Evolutionary conservation across 768 basidiomycete genomes (phyloP).

Genomic region (Pleurotus tuoliensis): DNA sequence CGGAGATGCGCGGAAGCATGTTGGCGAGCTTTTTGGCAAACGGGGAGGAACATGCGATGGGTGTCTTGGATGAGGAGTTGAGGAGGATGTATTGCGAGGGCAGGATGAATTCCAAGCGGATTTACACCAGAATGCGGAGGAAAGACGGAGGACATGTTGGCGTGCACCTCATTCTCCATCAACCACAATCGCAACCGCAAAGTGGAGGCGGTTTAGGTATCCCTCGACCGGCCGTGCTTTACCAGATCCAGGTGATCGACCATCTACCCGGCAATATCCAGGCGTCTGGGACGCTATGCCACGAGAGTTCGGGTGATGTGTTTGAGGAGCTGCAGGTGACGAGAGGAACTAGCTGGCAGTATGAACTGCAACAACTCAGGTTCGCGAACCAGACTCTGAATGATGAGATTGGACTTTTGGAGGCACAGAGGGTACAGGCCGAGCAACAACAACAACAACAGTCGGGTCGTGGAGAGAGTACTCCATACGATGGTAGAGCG

Average conservation of each 20-base stretch:
- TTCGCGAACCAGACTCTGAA: slow-evolving; percentile 62
- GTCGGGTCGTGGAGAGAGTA: not conserved
- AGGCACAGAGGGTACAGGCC: slow-evolving; percentile 15
- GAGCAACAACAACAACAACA: not conserved
- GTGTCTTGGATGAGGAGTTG: slow-evolving; percentile 16
- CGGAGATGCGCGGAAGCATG: slow-evolving; percentile 49
- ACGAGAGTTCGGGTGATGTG: slow-evolving; percentile 32
- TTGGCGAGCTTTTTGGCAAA: slow-evolving; percentile 34
- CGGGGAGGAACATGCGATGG: slow-evolving; percentile 21
- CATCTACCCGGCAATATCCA: slow-evolving; percentile 9
- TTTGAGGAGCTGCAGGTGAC: slow-evolving; percentile 70
- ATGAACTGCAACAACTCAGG: slow-evolving; percentile 82
- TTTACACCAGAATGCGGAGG: slow-evolving; percentile 33
- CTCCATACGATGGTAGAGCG: not conserved
- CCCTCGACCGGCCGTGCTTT: slow-evolving; percentile 31
- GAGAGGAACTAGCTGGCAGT: slow-evolving; percentile 86
- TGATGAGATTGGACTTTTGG: slow-evolving; percentile 46
- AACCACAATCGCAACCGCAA: not conserved
- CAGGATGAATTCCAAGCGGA: slow-evolving; percentile 16
- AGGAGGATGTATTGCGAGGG: slow-evolving; percentile 20
- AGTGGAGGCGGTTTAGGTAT: slow-evolving; percentile 16
- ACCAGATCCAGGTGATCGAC: slow-evolving; percentile 30
- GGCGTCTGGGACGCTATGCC: slow-evolving; percentile 5
- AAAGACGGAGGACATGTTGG: slow-evolving; percentile 29
- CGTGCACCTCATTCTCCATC: slow-evolving; percentile 23